These are phyloP conservation scores for Cordyceps javanica DNA, from an alignment of 2,329 filamentous ascomycete genomes.

Conservation along the genomic window DNA sequence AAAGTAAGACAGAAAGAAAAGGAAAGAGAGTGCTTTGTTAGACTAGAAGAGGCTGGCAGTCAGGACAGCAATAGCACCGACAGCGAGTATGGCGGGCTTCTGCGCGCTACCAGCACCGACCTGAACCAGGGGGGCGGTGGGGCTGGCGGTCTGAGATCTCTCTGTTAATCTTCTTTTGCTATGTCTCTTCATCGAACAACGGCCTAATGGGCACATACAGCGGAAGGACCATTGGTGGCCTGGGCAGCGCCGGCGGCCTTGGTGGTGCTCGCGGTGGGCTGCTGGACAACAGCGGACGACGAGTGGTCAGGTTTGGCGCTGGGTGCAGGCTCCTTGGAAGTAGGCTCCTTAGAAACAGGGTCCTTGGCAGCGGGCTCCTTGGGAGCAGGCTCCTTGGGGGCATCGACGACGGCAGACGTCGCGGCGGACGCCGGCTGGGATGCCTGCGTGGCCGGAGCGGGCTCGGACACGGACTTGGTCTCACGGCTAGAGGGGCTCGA, in stretches of 20 bases:
- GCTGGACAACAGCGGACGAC: not conserved
- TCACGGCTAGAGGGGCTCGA: no score
- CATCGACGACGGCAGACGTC: no score
- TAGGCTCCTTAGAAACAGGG: no score
- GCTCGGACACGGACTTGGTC: no score
- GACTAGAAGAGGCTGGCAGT: slow-evolving; percentile 16
- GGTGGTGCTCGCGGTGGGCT: not conserved
- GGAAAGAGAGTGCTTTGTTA: no score
- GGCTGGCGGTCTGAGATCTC: slow-evolving; percentile 3
- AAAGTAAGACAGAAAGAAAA: no score
- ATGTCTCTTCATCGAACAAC: no score
- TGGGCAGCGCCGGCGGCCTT: not conserved
- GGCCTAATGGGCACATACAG: no score
- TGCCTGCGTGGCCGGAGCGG: no score
- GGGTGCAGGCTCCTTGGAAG: not conserved
- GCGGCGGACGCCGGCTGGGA: no score
- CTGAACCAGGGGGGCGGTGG: slow-evolving; percentile 3
- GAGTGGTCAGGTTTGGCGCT: not conserved
- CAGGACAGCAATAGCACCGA: slow-evolving; percentile 7
- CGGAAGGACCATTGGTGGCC: slow-evolving; percentile 5
- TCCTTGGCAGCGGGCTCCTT: not conserved
- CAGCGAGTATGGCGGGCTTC: slow-evolving; percentile 5
- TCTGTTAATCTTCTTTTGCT: no score
- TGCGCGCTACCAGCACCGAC: slow-evolving; percentile 7
- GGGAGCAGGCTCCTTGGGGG: slow-evolving; percentile 21